A percentile compares a stretch with the other conserved stretches of the same genome.
These are phyloP conservation scores for Gynostemma pentaphyllum DNA, from an alignment of 306 rosid species.

Conservation along the genomic window DNA sequence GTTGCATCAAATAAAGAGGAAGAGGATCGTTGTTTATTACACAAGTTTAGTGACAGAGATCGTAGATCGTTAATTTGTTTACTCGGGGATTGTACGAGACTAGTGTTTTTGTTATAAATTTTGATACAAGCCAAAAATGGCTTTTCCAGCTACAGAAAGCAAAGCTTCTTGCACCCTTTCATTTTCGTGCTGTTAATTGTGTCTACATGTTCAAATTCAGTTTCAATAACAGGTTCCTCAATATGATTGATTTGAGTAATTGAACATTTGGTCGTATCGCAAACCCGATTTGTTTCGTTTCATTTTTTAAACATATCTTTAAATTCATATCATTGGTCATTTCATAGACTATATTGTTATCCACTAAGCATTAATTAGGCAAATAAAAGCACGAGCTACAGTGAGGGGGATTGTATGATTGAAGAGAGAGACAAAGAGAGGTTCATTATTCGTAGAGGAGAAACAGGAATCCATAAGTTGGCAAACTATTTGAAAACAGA, in stretches of 20 bases:
- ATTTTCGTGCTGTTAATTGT: background rate
- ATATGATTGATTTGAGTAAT: too few species aligned
- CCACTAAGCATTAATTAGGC: too few species aligned
- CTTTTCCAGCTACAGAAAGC: background rate
- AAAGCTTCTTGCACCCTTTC: background rate
- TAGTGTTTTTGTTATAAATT: background rate
- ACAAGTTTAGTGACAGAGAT: too few species aligned
- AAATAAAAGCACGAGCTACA: background rate
- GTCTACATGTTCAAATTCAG: background rate
- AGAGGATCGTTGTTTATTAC: conserved; percentile 6
- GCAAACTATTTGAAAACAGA: background rate
- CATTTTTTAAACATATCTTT: background rate
- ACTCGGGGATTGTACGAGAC: conserved; percentile 6
- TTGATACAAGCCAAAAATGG: conserved; percentile 3
- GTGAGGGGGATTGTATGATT: background rate
- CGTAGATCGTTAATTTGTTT: conserved; percentile 12
- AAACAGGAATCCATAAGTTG: background rate
- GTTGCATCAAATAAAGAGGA: conserved; percentile 29
- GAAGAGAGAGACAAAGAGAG: background rate
- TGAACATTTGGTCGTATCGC: background rate
- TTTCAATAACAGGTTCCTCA: background rate
- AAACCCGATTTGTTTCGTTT: background rate
- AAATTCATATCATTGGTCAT: too few species aligned
- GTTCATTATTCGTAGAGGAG: too few species aligned
- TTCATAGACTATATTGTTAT: too few species aligned